Base-by-base conservation (phyloP, 495 filamentous ascomycete species). In the Neurospora intermedia region DNA sequence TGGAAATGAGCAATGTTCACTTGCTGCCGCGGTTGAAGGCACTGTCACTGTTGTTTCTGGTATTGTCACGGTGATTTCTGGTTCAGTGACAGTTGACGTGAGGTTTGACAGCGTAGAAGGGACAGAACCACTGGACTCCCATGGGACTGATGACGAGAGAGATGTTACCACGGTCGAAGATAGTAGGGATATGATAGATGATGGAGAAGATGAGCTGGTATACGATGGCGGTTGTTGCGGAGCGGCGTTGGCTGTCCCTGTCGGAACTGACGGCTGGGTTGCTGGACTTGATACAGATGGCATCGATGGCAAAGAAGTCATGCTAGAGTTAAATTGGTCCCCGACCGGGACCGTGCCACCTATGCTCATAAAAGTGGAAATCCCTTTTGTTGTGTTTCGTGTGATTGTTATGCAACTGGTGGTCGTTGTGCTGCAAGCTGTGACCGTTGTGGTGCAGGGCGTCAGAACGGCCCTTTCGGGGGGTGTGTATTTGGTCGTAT, bases 381-480 rank as follows among this genome's bases (percentile, higher is more conserved):
- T n/a, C 8, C 31, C 16, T 27, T 27, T 15, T n/a, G 69, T 38
- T 20, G 43, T 69, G 5, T 69, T 76, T 10, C 72, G 72, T 38
- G 70, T 77, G 15, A 41, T 43, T 6, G 74, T 75, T 20, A 54
- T 74, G 27, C 62, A 70, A 46, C 74, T 27, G 2, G 75, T 74
- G 35, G 70, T 74, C 13, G 73, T 76, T 23, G 70, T 59, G 71
- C 74, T 77, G 59, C 70, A 76, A 18, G 73, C 39, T 11, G 74
- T 76, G 18, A 76, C 43, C 6, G 76, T 77, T 4, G 74, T 76
- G 74, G 70, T 77, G 27, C 72, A 74, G 8, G 74, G 75, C 59
- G 70, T 73, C 70, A 59, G 69, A 13, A 73, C 71, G 18, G 73
- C 62, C 38, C 46, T 71, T 46, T 77, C 74, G 13, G 72, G 74